Evolutionary conservation across 2,329 filamentous ascomycete genomes (phyloP).

Genomic region (Colletotrichum spinosum): DNA sequence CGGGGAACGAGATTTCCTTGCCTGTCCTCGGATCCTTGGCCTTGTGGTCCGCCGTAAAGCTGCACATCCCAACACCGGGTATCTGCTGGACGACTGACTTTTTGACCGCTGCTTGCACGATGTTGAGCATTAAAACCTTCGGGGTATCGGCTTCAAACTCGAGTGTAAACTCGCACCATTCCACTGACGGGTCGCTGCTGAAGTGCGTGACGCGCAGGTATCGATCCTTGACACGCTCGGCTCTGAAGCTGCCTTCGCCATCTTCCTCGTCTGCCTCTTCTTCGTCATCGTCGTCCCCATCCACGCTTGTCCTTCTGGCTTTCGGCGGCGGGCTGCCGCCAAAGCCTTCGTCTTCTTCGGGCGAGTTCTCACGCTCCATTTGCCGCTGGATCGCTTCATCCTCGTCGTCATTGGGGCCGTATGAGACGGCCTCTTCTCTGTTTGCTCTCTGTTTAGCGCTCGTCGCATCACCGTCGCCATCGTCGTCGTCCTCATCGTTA

Average conservation of each 20-base stretch:
- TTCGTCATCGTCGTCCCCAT: conserved; percentile 55
- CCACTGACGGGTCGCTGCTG: conserved; percentile 81
- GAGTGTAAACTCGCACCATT: conserved; percentile 83
- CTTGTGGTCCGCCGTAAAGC: conserved; percentile 71
- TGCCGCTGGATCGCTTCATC: conserved; percentile 80
- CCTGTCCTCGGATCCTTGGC: conserved; percentile 59
- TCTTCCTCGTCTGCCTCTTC: conserved; percentile 56
- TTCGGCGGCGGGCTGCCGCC: conserved; percentile 60
- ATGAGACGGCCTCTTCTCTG: conserved; percentile 84
- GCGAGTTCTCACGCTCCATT: conserved; percentile 68
- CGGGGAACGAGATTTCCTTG: conserved; percentile 60
- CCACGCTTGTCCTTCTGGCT: conserved; percentile 35
- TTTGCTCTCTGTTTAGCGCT: conserved; percentile 81
- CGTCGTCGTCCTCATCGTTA: conserved; percentile 76
- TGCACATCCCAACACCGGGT: conserved; percentile 78
- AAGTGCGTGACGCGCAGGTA: conserved; percentile 79
- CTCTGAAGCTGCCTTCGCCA: conserved; percentile 57
- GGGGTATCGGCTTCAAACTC: conserved; percentile 84
- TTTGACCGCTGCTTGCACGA: conserved; percentile 85
- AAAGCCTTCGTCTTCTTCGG: conserved; percentile 64
- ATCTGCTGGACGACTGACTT: conserved; percentile 90
- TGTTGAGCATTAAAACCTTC: conserved; percentile 92
- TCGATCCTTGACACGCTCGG: conserved; percentile 72
- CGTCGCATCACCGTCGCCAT: conserved; percentile 82
- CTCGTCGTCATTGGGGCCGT: conserved; percentile 92